Evolutionary conservation across 163 green algal species (phyloP).

Genomic region (Scenedesmus sp.): DNA sequence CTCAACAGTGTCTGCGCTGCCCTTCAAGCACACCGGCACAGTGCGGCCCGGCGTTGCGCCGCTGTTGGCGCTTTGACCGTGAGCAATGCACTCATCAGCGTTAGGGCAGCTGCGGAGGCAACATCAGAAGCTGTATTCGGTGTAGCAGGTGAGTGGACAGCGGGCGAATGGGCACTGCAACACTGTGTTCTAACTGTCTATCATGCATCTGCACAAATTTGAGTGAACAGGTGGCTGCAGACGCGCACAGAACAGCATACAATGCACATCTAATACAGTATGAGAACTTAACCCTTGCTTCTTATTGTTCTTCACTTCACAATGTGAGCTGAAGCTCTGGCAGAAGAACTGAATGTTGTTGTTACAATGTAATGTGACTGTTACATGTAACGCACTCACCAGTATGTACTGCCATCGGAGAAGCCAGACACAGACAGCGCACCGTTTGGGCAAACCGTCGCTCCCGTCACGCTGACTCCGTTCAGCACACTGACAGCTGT

Average conservation of each 20-base stretch:
- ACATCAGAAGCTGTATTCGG: too few relatives aligned
- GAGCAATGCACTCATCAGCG: not conserved
- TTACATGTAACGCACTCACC: not conserved
- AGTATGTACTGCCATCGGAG: slow-evolving; percentile 22
- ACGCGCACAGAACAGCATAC: too few relatives aligned
- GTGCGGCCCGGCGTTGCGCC: not conserved
- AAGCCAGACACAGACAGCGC: slow-evolving; percentile 4
- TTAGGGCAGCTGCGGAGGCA: not conserved
- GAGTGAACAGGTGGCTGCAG: too few relatives aligned
- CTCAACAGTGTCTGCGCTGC: slow-evolving; percentile 6
- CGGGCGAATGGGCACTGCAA: too few relatives aligned
- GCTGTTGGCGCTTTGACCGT: not conserved
- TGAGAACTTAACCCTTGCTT: too few relatives aligned
- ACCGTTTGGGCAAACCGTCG: not conserved
- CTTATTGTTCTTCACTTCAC: too few relatives aligned
- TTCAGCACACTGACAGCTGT: not conserved
- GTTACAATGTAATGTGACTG: not conserved
- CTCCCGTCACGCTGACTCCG: not conserved
- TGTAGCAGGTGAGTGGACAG: too few relatives aligned
- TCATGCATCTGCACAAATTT: too few relatives aligned
- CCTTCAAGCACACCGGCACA: slow-evolving; percentile 22
- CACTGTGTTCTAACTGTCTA: too few relatives aligned
- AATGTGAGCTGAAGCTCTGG: not conserved
- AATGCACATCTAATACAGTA: too few relatives aligned
- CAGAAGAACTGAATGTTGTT: not conserved